These are phyloP conservation scores for Monosporascus sp. DNA, from an alignment of 2,329 filamentous ascomycete genomes.

Conservation along the genomic window DNA sequence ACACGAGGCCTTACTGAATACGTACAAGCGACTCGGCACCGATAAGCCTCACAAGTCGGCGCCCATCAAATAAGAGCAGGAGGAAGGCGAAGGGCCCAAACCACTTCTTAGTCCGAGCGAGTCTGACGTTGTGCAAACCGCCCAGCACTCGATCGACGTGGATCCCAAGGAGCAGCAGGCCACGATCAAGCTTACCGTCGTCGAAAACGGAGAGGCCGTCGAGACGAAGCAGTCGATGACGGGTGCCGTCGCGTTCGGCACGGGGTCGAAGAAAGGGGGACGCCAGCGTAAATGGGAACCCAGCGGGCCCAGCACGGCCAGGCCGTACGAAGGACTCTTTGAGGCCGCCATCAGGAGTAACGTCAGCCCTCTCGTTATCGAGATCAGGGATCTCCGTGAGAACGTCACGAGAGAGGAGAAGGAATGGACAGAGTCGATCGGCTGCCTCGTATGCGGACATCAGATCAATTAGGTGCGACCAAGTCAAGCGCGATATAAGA, in stretches of 20 bases:
- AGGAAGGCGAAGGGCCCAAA: slow-evolving; percentile 32
- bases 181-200: slow-evolving; percentile 29
- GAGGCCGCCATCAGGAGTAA: slow-evolving; percentile 44
- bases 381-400: slow-evolving; percentile 47
- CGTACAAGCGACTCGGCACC: slow-evolving; percentile 44
- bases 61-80: slow-evolving; percentile 33
- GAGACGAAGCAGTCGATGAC: slow-evolving; percentile 30
- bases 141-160: slow-evolving; percentile 48
- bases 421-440: slow-evolving; percentile 46
- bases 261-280: slow-evolving; percentile 27
- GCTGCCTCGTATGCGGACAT: slow-evolving; percentile 46
- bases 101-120: slow-evolving; percentile 48
- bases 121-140: slow-evolving; percentile 42
- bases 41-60: slow-evolving; percentile 43
- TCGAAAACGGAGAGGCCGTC: slow-evolving; percentile 14
- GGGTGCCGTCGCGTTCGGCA: slow-evolving; percentile 25
- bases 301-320: slow-evolving; percentile 27
- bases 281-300: slow-evolving; percentile 34
- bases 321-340: slow-evolving; percentile 48
- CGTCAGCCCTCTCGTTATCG: slow-evolving; percentile 41
- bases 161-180: slow-evolving; percentile 36
- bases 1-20: slow-evolving; percentile 46
- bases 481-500: background rate
- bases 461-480: slow-evolving; percentile 35
- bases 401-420: slow-evolving; percentile 44